Percentiles rank a stretch among this genome's conserved stretches.
Conservation (phyloP, 1,284 basidiomycete species). For the Leccinum insolens region DNA sequence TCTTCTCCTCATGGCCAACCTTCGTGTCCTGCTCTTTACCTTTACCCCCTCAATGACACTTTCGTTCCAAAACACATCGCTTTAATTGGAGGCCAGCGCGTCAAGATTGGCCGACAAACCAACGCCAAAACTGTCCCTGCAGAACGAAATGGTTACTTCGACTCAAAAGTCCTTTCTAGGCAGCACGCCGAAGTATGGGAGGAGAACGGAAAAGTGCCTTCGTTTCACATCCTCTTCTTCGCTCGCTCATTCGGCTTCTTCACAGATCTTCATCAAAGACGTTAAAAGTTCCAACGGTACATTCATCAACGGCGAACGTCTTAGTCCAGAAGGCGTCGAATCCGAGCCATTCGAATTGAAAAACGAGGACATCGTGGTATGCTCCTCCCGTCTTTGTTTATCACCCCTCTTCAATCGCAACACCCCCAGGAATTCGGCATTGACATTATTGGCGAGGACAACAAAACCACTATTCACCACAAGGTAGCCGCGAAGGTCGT, state of each 20-base stretch:
- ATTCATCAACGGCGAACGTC: slow-evolving; percentile 95
- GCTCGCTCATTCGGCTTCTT: slow-evolving; percentile 7
- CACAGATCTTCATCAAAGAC: slow-evolving; percentile 95
- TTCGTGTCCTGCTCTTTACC: slow-evolving; percentile 75
- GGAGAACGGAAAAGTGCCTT: slow-evolving; percentile 78
- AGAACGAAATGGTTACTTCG: slow-evolving; percentile 96
- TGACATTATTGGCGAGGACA: slow-evolving; percentile 98
- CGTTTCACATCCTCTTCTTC: background rate
- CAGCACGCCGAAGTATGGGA: slow-evolving; percentile 99
- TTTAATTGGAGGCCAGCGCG: slow-evolving; percentile 69
- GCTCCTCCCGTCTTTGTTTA: slow-evolving; percentile 31
- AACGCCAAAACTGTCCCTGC: slow-evolving; percentile 96
- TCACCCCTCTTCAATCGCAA: slow-evolving; percentile 5
- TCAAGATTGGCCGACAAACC: slow-evolving; percentile 98
- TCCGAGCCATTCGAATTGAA: slow-evolving; percentile 95
- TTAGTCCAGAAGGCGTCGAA: slow-evolving; percentile 90
- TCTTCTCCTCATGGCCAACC: slow-evolving; percentile 35
- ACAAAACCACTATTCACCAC: slow-evolving; percentile 97
- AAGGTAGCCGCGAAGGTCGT: slow-evolving; percentile 96
- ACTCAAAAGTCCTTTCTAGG: slow-evolving; percentile 94
- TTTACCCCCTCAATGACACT: slow-evolving; percentile 96
- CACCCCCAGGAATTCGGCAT: slow-evolving; percentile 90
- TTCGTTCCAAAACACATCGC: slow-evolving; percentile 97
- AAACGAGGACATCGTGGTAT: slow-evolving; percentile 87
- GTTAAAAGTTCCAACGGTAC: slow-evolving; percentile 99